A percentile compares a stretch with the other conserved stretches of the same genome.
These are phyloP conservation scores for Mycena filopes DNA, from an alignment of 768 basidiomycete genomes.

Conservation along the genomic window DNA sequence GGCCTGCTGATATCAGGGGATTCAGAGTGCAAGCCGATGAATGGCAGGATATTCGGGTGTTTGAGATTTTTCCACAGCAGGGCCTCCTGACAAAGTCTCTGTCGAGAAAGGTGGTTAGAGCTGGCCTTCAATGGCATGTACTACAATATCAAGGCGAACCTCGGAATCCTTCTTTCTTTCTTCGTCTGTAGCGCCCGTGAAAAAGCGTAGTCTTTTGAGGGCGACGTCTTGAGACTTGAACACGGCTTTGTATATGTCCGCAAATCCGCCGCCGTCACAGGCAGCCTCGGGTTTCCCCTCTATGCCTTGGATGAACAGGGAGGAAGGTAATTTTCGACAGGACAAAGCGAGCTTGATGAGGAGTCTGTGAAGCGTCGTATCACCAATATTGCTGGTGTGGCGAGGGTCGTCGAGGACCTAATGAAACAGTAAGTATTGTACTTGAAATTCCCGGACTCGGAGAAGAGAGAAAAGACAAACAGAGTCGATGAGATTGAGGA, in stretches of 20 bases:
- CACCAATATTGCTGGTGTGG: background rate
- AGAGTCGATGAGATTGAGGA: constrained; percentile 25
- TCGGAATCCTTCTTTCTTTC: background rate
- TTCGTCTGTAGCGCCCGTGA: constrained; percentile 1
- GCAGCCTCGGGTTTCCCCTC: constrained; percentile 1
- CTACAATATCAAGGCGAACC: no score
- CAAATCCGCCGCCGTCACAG: constrained; percentile 27
- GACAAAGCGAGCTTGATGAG: constrained; percentile 22
- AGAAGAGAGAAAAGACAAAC: background rate
- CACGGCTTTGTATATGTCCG: constrained; percentile 24
- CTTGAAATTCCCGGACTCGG: background rate
- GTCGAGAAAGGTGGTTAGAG: background rate
- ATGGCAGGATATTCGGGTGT: constrained; percentile 29
- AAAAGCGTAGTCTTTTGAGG: constrained; percentile 28
- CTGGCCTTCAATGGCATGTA: background rate
- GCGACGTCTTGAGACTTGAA: constrained; percentile 26
- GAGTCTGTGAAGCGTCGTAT: constrained; percentile 19
- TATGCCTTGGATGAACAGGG: constrained; percentile 23
- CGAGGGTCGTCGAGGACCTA: constrained; percentile 18
- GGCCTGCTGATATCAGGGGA: background rate
- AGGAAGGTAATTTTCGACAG: constrained; percentile 18
- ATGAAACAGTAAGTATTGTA: background rate
- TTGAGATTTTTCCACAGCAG: constrained; percentile 32
- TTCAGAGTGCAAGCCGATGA: constrained; percentile 23
- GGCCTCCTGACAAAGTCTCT: constrained; percentile 33